phyloP scores from a whole-genome alignment of 176 grass and related monocot species.

The Avena sativa region DNA sequence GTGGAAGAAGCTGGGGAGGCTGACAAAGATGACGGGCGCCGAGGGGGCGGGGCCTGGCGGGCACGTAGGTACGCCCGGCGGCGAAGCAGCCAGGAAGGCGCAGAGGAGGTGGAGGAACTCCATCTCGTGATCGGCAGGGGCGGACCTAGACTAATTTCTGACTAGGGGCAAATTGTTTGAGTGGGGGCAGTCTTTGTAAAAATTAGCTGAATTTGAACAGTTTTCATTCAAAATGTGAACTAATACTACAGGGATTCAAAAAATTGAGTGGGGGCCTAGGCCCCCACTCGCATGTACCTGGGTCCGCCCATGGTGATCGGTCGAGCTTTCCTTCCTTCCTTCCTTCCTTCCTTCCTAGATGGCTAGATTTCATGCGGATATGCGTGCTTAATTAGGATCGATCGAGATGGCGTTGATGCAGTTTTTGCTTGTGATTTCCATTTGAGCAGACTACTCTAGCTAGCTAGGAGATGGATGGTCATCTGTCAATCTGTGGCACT shows the following conservation, averaged over 20 bases:
- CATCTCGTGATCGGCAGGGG: constrained; percentile 77
- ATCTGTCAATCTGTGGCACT: neutral
- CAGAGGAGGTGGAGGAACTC: constrained; percentile 95
- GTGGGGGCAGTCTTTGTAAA: no score
- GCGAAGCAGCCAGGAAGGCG: constrained; percentile 66
- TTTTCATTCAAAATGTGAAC: no score
- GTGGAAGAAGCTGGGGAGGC: constrained; percentile 83
- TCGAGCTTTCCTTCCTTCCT: neutral
- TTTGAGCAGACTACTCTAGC: constrained; percentile 4
- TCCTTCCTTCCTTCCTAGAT: neutral
- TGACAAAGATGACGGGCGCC: constrained; percentile 74
- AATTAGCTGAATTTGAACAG: no score
- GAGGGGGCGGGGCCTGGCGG: constrained; percentile 51
- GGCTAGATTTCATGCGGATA: neutral
- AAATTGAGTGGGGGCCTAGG: no score
- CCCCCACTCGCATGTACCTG: no score
- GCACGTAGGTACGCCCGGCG: constrained; percentile 2
- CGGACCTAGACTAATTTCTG: no score
- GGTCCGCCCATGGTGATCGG: no score
- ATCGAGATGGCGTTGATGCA: neutral
- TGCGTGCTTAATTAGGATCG: neutral
- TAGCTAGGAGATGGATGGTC: neutral
- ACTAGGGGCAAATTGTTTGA: no score
- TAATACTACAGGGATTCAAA: no score
- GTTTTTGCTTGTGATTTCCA: constrained; percentile 7